Base-by-base conservation (phyloP, 768 basidiomycete genomes). In the Tremella fuciformis region DNA sequence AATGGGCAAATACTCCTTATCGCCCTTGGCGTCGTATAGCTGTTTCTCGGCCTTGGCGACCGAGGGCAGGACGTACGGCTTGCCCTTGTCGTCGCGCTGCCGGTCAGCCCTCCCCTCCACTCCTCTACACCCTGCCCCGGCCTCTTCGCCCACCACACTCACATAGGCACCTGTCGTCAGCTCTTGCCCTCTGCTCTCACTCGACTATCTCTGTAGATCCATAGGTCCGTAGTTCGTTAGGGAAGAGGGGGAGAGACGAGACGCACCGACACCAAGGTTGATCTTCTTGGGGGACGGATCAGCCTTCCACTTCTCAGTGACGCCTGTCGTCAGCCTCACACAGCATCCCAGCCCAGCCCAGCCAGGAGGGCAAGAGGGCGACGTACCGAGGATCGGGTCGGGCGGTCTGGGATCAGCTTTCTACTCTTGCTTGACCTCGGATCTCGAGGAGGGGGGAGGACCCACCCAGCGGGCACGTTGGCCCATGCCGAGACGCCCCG, bases 1-100 rank as follows among this genome's bases (percentile, higher is more conserved):
- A 76, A 99, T 99, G 59, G 91, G 89, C 42, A 97, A 84, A 78
- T 97, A 98, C 77, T 98, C 94, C 80, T 98, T 94, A 84, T 98
- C 89, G 62, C 91, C 80, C 44, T 81, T 78, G n/a, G 84, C 81
- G 47, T 83, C 78, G 46, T 81, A 80, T 50, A 97, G 74, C 58
- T 85, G 76, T 62, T 86, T 84, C 59, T 76, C 75, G 48, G 70
- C 91, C 84, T 91, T 90, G 78, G 88, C 85, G 38, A 99, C 96
- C 42, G 86, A 85, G 47, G 83, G 86, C 57, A 99, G 81, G 55
- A 99, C 86, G 76, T 92, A 98, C 4, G 94, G 94, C 80, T 96
- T 97, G 56, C 96, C 96, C 55, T 87, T 82, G 64, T 85, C 89
- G 69, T 99, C 92, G 60, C 96, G 84, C 76, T 77, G 37, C 7